These are phyloP conservation scores for Lactarius sp. DNA, from an alignment of 768 basidiomycete genomes.

Conservation along the genomic window DNA sequence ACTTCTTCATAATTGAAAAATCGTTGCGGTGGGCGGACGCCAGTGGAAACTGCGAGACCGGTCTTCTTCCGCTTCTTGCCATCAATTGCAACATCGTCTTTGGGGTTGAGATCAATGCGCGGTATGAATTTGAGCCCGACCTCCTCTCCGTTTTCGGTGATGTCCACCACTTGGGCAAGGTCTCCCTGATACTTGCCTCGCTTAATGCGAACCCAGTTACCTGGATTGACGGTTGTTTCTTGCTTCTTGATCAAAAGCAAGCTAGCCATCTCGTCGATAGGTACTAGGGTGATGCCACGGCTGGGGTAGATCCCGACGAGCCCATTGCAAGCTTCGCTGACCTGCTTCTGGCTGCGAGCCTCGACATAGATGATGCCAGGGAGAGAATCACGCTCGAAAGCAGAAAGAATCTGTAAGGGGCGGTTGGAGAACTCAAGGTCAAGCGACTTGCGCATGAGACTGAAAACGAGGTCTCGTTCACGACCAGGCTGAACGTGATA, in stretches of 20 bases:
- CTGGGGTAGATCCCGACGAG: constrained; percentile 89
- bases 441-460: constrained; percentile 90
- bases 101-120: constrained; percentile 93
- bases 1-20: constrained; percentile 95
- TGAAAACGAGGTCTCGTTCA: constrained; percentile 90
- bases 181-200: constrained; percentile 94
- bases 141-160: constrained; percentile 90
- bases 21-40: constrained; percentile 82
- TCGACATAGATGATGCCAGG: constrained; percentile 97
- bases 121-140: constrained; percentile 92
- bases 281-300: constrained; percentile 79
- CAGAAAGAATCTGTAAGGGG: constrained; percentile 84
- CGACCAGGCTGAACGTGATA: constrained; percentile 61
- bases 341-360: constrained; percentile 82
- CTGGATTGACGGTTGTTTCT: constrained; percentile 74
- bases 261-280: constrained; percentile 97
- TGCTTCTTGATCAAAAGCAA: constrained; percentile 94
- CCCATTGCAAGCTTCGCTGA: constrained; percentile 78
- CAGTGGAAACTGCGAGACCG: constrained; percentile 39
- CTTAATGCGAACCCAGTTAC: constrained; percentile 93
- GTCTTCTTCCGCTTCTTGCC: constrained; percentile 78
- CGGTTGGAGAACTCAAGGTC: constrained; percentile 72
- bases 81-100: constrained; percentile 64
- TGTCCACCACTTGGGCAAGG: constrained; percentile 90
- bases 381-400: constrained; percentile 93